Evolutionary conservation across 2,329 filamentous ascomycete species (phyloP), one percentile per base, ranked within the genome.

Genomic region (Fusarium sp.): DNA sequence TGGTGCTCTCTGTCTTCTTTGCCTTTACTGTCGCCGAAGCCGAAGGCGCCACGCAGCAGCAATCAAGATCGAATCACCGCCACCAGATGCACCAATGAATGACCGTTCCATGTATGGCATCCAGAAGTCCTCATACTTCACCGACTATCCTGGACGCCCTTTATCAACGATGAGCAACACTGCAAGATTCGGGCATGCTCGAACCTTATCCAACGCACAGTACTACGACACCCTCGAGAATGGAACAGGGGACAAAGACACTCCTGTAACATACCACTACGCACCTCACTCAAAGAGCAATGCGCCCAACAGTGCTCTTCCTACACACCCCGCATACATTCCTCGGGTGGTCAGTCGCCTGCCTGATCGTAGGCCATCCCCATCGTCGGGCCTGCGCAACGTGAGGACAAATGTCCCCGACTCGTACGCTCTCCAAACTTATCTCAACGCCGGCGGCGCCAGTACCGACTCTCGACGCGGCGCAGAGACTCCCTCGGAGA

Each of bases 1-100:
- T 7, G 78, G 82, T 1, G 79, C 78, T 4, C 65, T 76, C 1
- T 79, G 73, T 4, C 77, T 88, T 1, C 82, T 87, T 49, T 68
- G 79, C 50, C 62, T 86, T 2, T 82, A 88, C 74, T 83, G 82
- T 68, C 79, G 82, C 9, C 78, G 77, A 17, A 44, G 4, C 7
- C 62, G 62, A 8, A 0, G 14, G 1, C 54, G 58, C 0, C 19
- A 7, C 5, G 50, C 20, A 19, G 54, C 21, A n/a, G 62, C 23
- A 2, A 53, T 68, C 7, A 68, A 69, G 34, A 69, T 69, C 1
- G 53, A 54, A 4, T 65, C 65, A 2, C 64, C 65, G 0, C 9
- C 39, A 0, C 65, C 65, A 0, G 59, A 67, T 10, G n/a, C 23
- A 2, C 63, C 64, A 4, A 68, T 68, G 65, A 60, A 65, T 5